These are phyloP conservation scores for Flueggea neowawraea DNA, from an alignment of 441 rosid species.

Conservation along the genomic window DNA sequence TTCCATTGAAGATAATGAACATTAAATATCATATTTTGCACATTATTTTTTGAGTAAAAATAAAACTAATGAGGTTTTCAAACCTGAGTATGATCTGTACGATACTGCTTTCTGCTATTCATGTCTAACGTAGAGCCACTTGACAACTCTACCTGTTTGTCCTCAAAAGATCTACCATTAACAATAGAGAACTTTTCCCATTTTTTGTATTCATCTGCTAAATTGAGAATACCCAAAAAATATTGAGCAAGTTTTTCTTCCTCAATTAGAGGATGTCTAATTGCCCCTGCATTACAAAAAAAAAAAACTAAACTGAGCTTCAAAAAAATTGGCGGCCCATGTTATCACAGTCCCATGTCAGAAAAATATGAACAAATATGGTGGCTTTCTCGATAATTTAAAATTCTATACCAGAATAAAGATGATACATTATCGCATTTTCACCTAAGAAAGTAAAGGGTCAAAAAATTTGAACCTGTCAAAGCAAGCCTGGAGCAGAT, in stretches of 20 bases:
- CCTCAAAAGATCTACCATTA: constrained; percentile 9
- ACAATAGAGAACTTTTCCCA: constrained; percentile 46
- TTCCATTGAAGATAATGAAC: background rate
- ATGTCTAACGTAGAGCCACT: constrained; percentile 13
- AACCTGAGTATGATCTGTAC: constrained; percentile 83
- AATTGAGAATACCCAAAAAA: constrained; percentile 58
- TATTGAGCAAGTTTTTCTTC: constrained; percentile 52
- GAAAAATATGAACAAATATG: too few species aligned
- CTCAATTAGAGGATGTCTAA: constrained; percentile 44
- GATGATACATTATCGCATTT: background rate
- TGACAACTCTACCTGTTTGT: constrained; percentile 22
- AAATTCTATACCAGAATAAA: background rate
- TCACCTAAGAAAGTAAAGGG: background rate
- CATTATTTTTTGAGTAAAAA: too few species aligned
- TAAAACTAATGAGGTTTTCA: background rate
- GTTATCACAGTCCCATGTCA: too few species aligned
- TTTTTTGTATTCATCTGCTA: constrained; percentile 51
- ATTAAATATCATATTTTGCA: too few species aligned
- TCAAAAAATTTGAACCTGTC: constrained; percentile 43
- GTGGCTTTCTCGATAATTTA: too few species aligned
- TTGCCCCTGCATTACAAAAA: constrained; percentile 44
- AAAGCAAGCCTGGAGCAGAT: constrained; percentile 68
- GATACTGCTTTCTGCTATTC: constrained; percentile 35
- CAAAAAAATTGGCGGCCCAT: background rate
- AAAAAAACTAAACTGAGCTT: background rate